phyloP scores from a whole-genome alignment of 2,329 filamentous ascomycete genomes.

The Dendryphion nanum region DNA sequence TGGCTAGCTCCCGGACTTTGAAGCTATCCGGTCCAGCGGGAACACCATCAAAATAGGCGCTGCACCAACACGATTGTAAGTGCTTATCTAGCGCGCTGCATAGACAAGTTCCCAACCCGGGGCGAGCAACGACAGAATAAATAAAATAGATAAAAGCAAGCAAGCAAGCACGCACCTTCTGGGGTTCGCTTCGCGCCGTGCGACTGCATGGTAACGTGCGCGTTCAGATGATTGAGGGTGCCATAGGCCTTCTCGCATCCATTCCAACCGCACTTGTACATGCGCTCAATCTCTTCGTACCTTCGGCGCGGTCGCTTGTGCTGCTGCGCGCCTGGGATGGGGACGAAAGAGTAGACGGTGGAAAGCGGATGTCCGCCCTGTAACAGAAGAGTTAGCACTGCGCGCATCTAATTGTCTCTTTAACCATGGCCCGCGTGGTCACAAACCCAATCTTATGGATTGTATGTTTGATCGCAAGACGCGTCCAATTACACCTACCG shows the following conservation, averaged over 20 bases:
- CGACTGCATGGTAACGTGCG: conserved; percentile 98
- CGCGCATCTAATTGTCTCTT: too few relatives aligned
- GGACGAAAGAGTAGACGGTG: conserved; percentile 97
- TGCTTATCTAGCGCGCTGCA: conserved; percentile 35
- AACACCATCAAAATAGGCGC: conserved; percentile 52
- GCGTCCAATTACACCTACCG: too few relatives aligned
- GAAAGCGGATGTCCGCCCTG: conserved; percentile 54
- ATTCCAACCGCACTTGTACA: conserved; percentile 99
- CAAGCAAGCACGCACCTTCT: conserved; percentile 72
- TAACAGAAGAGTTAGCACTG: background rate
- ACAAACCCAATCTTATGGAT: too few relatives aligned
- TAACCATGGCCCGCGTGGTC: too few relatives aligned
- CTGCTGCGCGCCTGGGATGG: conserved; percentile 93
- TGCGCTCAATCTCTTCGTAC: conserved; percentile 98
- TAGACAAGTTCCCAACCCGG: conserved; percentile 25
- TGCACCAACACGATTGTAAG: conserved; percentile 43
- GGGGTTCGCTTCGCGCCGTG: conserved; percentile 93
- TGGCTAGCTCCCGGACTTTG: conserved; percentile 47
- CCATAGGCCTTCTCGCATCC: conserved; percentile 98
- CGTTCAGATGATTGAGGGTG: conserved; percentile 94
- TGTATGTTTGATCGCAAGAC: too few relatives aligned
- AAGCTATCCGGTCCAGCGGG: conserved; percentile 50
- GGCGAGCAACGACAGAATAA: conserved; percentile 10
- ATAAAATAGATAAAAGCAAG: conserved; percentile 9
- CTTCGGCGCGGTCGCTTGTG: conserved; percentile 91